Conservation (phyloP, 257 asterid genomes). For the Oldenlandia corymbosa region DNA sequence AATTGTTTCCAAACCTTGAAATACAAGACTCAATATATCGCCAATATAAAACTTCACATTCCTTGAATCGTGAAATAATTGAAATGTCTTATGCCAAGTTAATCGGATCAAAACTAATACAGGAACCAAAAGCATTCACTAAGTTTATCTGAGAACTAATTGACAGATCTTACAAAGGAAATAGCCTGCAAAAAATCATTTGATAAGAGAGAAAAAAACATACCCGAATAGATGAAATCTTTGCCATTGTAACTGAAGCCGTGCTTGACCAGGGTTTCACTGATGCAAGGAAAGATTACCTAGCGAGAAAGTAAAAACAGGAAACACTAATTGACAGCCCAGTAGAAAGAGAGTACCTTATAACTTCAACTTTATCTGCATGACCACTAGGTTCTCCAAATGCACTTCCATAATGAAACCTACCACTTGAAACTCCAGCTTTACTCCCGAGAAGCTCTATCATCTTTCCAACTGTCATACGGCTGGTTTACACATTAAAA, state of each 20-base stretch:
- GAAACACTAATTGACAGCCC: slow-evolving; percentile 14
- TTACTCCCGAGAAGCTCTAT: slow-evolving; percentile 94
- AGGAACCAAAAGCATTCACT: not conserved
- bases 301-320: slow-evolving; percentile 16
- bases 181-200: not conserved
- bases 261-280: slow-evolving; percentile 90
- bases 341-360: slow-evolving; percentile 50
- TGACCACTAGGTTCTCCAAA: slow-evolving; percentile 98
- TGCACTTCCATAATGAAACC: slow-evolving; percentile 96
- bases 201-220: slow-evolving; percentile 10
- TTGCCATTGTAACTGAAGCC: slow-evolving; percentile 93
- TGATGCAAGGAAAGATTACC: slow-evolving; percentile 29
- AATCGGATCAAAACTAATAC: not conserved
- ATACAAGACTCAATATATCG: not conserved
- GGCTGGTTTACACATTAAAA: slow-evolving; percentile 45
- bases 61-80: not conserved
- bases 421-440: slow-evolving; percentile 97
- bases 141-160: not conserved
- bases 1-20: not conserved
- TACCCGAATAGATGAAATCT: slow-evolving; percentile 89
- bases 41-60: no score
- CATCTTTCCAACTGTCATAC: slow-evolving; percentile 99
- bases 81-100: no score
- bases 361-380: slow-evolving; percentile 83
- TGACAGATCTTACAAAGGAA: not conserved